Base-by-base conservation (phyloP, 2,329 filamentous ascomycete genomes). In the Gnomoniopsis smithogilvyi region DNA sequence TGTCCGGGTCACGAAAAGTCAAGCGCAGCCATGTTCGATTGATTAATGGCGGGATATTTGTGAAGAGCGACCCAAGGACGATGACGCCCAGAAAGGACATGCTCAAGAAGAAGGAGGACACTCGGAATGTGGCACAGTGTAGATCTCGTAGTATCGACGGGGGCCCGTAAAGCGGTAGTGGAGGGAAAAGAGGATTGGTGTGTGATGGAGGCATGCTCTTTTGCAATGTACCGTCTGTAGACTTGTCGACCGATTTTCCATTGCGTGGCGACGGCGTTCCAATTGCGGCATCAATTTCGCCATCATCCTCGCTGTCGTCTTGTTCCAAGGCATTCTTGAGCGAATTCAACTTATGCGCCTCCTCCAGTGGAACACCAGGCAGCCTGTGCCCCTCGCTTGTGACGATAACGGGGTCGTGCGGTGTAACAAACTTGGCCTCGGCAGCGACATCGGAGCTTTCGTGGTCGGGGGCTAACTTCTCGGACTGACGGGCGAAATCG, bases 171-270 rank as follows among this genome's bases (percentile, higher is more conserved):
- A 91, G 77, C 0, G 92, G 92, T 10, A 96, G 73, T 2, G 91
- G 90, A 6, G 92, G 92, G 64, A 97, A 97, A 6, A 96, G 76
- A 3, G 91, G 89, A 65, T 93, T 88, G 2, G 90, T 93, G 63
- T 85, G 82, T 8, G 86, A 86, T 1, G 86, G 85, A 0, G 89
- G 87, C 74, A 80, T 80, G 15, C 79, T 69, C 59, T 70, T 74
- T 47, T 73, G 72, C 19, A 84, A 65, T 17, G 78, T 78, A 14
- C 73, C 77, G 24, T 78, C 79, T 36, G 78, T 75, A 3, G 79
- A 76, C 56, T 76, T 77, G 61, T 79, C 70, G 58, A 76, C 65
- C 6, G 70, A 64, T 30, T 69, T 68, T 54, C 70, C 73, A 56
- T 77, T 73, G 30, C 68, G 62, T 21, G 65, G 47, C 2, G 63